Evolutionary conservation across 768 basidiomycete genomes (phyloP).

Genomic region (Pleurotus cornucopiae): DNA sequence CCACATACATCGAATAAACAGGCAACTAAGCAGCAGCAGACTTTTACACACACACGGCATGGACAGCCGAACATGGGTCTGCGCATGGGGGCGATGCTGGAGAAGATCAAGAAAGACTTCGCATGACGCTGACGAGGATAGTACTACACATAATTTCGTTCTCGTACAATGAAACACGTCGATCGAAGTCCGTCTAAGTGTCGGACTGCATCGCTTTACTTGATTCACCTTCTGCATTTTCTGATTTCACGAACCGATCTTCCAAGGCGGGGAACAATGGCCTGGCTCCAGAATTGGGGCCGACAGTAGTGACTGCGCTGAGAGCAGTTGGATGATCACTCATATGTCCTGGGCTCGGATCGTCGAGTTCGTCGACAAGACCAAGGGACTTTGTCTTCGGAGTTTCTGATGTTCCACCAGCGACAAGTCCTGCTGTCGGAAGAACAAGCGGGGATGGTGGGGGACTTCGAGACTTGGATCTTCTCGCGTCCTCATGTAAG

Average conservation of each 20-base stretch:
- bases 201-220: constrained; percentile 22
- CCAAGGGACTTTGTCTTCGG: constrained; percentile 55
- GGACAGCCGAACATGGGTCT: constrained; percentile 73
- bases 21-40: background rate
- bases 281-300: constrained; percentile 20
- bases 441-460: constrained; percentile 71
- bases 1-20: background rate
- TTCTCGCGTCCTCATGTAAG: constrained; percentile 77
- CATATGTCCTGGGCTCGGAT: constrained; percentile 80
- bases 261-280: constrained; percentile 57
- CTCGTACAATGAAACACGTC: too few species aligned
- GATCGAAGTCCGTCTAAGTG: constrained; percentile 1
- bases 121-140: constrained; percentile 1
- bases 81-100: constrained; percentile 83
- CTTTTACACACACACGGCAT: constrained; percentile 19
- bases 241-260: constrained; percentile 56
- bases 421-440: constrained; percentile 27
- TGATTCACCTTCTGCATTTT: background rate
- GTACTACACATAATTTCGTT: too few species aligned
- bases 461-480: constrained; percentile 75
- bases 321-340: constrained; percentile 75
- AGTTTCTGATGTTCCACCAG: constrained; percentile 27
- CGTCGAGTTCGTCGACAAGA: constrained; percentile 82
- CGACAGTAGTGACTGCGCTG: constrained; percentile 53
- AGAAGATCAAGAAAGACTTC: constrained; percentile 67